Evolutionary conservation across 169 alveolate genomes (phyloP).

Genomic region (Plasmodium sp.): DNA sequence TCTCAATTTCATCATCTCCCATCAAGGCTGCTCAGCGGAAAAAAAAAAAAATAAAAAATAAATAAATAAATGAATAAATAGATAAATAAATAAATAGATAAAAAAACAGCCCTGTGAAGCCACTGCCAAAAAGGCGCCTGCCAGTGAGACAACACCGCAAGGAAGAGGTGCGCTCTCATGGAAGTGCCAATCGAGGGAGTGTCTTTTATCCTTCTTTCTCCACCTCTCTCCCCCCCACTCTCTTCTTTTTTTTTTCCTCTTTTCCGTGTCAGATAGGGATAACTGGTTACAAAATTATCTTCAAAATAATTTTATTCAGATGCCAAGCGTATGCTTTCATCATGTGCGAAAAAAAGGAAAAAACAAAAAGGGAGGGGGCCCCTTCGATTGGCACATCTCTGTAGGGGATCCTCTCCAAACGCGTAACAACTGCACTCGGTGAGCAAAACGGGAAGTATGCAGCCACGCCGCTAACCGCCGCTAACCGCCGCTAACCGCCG

Average conservation of each 20-base stretch:
- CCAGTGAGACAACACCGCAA: not conserved
- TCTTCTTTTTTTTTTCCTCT: not conserved
- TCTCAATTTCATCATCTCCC: conserved; percentile 13
- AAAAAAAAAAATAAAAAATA: not conserved
- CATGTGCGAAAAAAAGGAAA: conserved; percentile 27
- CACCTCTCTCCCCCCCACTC: not conserved
- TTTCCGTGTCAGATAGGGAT: conserved; percentile 70
- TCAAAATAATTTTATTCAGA: conserved; percentile 67
- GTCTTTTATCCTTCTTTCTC: not conserved
- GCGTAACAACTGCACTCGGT: not conserved
- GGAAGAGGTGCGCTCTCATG: not conserved
- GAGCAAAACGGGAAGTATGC: not conserved
- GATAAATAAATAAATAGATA: no score
- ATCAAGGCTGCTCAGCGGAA: conserved; percentile 6
- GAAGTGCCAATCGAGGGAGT: not conserved
- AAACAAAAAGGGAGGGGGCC: not conserved
- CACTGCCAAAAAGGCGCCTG: not conserved
- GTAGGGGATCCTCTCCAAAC: not conserved
- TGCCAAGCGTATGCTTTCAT: conserved; percentile 74
- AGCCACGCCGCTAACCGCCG: not conserved
- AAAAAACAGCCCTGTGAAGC: not conserved
- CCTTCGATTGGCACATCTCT: not conserved
- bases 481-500: not conserved
- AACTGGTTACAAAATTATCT: conserved; percentile 68
- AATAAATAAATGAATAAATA: no score